Percentiles rank a stretch among this genome's conserved stretches.
Conservation (phyloP, 352 stramenopile species). For the Globisporangium nagaii region DNA sequence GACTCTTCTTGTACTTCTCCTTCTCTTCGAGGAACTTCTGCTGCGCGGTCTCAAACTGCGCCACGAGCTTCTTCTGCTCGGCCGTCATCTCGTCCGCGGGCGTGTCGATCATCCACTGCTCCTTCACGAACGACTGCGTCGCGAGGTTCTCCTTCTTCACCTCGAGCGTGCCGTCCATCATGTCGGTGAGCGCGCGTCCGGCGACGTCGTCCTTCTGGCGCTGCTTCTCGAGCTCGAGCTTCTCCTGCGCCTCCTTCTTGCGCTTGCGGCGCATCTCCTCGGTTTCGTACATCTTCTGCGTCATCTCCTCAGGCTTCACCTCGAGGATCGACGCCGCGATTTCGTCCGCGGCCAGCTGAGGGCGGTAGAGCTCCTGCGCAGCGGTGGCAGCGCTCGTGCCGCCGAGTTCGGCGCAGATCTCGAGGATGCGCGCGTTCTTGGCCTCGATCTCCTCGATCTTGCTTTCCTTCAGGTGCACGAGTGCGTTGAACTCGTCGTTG, state of each 20-base stretch:
- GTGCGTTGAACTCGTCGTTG: constrained; percentile 82
- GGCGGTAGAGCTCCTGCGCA: constrained; percentile 36
- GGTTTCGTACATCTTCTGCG: constrained; percentile 78
- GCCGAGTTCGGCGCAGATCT: constrained; percentile 78
- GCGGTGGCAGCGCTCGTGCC: background rate
- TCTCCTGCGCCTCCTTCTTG: constrained; percentile 33
- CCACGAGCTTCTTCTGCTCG: constrained; percentile 71
- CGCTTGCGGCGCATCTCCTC: constrained; percentile 49
- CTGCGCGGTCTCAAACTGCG: constrained; percentile 55
- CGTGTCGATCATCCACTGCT: constrained; percentile 86
- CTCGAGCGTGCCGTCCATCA: constrained; percentile 94
- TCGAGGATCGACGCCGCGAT: constrained; percentile 59
- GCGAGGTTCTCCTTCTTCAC: constrained; percentile 78
- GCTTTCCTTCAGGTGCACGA: constrained; percentile 68
- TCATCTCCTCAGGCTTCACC: constrained; percentile 76
- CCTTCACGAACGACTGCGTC: constrained; percentile 59
- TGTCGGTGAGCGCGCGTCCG: constrained; percentile 78
- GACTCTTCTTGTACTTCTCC: constrained; percentile 87
- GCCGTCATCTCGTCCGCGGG: constrained; percentile 70
- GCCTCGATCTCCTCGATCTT: constrained; percentile 85
- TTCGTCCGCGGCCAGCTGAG: constrained; percentile 54
- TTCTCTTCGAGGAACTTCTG: constrained; percentile 82
- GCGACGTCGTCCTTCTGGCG: constrained; percentile 82
- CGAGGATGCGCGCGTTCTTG: constrained; percentile 84
- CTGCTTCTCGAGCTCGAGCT: constrained; percentile 27